phyloP scores from a whole-genome alignment of 176 grass and related monocot genomes.

The Puccinellia tenuiflora region DNA sequence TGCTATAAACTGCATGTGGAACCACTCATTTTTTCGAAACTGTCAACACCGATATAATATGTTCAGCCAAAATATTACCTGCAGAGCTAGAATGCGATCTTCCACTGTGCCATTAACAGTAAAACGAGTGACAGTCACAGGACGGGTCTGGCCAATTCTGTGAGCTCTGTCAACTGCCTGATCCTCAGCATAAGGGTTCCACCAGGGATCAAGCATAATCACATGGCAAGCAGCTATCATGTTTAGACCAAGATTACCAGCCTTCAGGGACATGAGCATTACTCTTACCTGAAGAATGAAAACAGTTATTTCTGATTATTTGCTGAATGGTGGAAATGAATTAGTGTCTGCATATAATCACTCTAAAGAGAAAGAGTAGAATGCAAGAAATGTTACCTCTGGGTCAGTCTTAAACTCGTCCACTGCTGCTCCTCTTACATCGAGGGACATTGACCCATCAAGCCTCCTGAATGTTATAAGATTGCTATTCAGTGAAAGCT shows the following conservation, averaged over 20 bases:
- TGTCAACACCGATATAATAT: not conserved
- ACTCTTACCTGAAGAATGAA: conserved; percentile 58
- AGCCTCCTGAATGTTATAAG: conserved; percentile 72
- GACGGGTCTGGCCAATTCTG: conserved; percentile 72
- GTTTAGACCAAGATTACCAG: conserved; percentile 78
- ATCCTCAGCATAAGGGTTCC: conserved; percentile 78
- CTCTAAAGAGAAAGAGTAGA: not conserved
- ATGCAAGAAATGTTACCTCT: conserved; percentile 36
- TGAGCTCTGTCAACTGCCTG: conserved; percentile 77
- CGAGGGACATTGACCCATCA: conserved; percentile 75
- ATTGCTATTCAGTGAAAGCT: conserved; percentile 57
- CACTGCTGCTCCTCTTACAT: conserved; percentile 51
- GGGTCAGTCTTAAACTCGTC: conserved; percentile 73
- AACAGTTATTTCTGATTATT: not conserved
- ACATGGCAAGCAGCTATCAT: conserved; percentile 76
- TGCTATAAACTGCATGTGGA: not conserved
- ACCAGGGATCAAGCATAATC: conserved; percentile 87
- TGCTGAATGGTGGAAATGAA: not conserved
- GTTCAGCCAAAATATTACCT: conserved; percentile 34
- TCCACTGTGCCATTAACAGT: conserved; percentile 66
- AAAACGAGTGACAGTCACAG: conserved; percentile 62
- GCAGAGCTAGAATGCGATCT: conserved; percentile 76
- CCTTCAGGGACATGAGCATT: conserved; percentile 86
- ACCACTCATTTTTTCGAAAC: not conserved
- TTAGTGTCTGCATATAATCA: not conserved